Evolutionary conservation across 208 protist species (phyloP).

Genomic region (Wallacemonas collosoma): DNA sequence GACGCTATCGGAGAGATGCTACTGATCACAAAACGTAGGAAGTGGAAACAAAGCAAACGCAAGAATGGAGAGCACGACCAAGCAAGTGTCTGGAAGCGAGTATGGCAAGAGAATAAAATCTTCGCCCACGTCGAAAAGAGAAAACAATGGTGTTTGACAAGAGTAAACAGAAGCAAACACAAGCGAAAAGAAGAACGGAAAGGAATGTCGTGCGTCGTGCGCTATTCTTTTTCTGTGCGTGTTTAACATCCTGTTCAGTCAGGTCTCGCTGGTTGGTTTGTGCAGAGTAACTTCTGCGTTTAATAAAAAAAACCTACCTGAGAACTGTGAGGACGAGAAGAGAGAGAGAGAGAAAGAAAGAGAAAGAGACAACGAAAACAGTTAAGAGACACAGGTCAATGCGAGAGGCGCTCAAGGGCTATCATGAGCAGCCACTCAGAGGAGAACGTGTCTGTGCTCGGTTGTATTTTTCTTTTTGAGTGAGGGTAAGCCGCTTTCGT

Average conservation of each 20-base stretch:
- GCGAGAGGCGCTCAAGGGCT: background rate
- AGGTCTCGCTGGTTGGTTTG: background rate
- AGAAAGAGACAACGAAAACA: constrained; percentile 17
- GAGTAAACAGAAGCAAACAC: constrained; percentile 16
- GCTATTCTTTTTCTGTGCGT: constrained; percentile 1
- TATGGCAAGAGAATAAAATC: background rate
- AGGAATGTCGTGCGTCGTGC: background rate
- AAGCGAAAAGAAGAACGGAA: constrained; percentile 17
- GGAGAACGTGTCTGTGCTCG: too few relatives aligned
- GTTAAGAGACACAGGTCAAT: background rate
- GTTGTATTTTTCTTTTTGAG: background rate
- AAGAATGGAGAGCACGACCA: constrained; percentile 1
- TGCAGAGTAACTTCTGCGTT: constrained; percentile 13
- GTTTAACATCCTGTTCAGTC: background rate
- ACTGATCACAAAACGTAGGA: constrained; percentile 13
- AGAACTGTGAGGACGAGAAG: background rate
- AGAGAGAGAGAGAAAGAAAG: constrained; percentile 19
- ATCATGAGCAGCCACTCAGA: background rate
- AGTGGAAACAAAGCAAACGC: constrained; percentile 3
- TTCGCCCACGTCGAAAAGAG: background rate
- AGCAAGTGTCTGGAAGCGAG: background rate
- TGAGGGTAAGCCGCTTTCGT: background rate
- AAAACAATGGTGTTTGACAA: constrained; percentile 7
- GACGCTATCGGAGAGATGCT: background rate
- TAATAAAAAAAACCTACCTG: background rate